These are phyloP conservation scores for Colletotrichum lupini DNA, from an alignment of 2,329 filamentous ascomycete species.

Conservation along the genomic window DNA sequence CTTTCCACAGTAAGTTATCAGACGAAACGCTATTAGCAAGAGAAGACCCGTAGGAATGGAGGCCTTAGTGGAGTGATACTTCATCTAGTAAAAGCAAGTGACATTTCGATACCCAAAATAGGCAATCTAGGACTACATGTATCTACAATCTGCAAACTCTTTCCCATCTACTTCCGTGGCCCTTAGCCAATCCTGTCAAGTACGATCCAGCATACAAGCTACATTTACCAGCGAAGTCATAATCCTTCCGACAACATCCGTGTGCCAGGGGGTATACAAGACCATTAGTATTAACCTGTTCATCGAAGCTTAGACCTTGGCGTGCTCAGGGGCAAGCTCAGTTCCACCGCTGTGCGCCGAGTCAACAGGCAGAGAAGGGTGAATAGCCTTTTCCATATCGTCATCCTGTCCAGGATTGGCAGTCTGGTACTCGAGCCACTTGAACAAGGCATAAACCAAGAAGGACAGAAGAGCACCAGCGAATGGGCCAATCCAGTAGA, in stretches of 20 bases:
- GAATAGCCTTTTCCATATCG: slow-evolving; percentile 2
- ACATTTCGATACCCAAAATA: too few species aligned
- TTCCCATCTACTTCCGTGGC: not conserved
- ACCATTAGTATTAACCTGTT: not conserved
- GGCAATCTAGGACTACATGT: not conserved
- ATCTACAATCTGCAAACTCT: not conserved
- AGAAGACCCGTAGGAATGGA: too few species aligned
- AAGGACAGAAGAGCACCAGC: not conserved
- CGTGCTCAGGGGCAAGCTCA: not conserved
- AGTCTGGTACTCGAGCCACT: not conserved
- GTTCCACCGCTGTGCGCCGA: not conserved
- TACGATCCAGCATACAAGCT: not conserved
- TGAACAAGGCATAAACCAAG: not conserved
- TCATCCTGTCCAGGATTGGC: slow-evolving; percentile 32
- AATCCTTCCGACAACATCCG: not conserved
- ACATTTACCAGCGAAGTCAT: not conserved
- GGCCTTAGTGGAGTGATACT: too few species aligned
- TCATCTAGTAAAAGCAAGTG: too few species aligned
- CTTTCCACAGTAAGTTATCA: too few species aligned
- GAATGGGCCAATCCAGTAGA: slow-evolving; percentile 51
- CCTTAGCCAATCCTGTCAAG: not conserved
- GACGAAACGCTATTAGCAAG: too few species aligned
- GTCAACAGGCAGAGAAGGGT: not conserved
- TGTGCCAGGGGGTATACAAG: not conserved
- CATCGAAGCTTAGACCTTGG: not conserved